These are phyloP conservation scores for Lactuca saligna DNA, from an alignment of 129 eudicot genomes.

Conservation along the genomic window DNA sequence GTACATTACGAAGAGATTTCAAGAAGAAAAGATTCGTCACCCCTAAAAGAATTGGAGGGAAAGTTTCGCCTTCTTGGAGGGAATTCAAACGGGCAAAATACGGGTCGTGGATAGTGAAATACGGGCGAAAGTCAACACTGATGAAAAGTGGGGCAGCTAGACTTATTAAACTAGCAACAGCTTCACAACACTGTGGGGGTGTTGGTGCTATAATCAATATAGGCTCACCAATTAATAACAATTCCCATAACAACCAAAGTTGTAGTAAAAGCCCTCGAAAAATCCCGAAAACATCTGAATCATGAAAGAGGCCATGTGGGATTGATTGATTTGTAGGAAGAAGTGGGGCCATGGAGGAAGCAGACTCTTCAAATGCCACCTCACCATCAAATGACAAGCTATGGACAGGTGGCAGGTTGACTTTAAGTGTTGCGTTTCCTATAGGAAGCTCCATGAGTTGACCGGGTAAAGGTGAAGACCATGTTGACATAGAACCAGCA, in stretches of 20 bases:
- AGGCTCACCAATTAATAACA: slow-evolving; percentile 89
- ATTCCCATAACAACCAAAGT: slow-evolving; percentile 90
- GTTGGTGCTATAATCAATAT: slow-evolving; percentile 88
- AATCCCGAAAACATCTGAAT: slow-evolving; percentile 81
- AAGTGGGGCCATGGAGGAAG: slow-evolving; percentile 80
- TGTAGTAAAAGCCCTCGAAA: slow-evolving; percentile 79
- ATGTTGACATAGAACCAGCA: slow-evolving; percentile 77
- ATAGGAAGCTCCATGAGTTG: slow-evolving; percentile 88
- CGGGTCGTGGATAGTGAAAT: slow-evolving; percentile 93
- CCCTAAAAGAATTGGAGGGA: slow-evolving; percentile 88
- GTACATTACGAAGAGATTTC: slow-evolving; percentile 75
- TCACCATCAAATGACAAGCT: slow-evolving; percentile 73
- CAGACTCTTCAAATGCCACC: slow-evolving; percentile 57
- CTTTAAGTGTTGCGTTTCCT: slow-evolving; percentile 89
- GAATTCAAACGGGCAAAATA: slow-evolving; percentile 69
- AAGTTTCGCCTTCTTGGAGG: slow-evolving; percentile 62
- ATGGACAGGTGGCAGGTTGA: slow-evolving; percentile 86
- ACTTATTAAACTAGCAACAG: slow-evolving; percentile 89
- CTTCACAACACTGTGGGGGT: slow-evolving; percentile 97
- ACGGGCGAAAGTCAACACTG: slow-evolving; percentile 93
- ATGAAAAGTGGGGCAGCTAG: slow-evolving; percentile 82
- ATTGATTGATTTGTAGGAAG: slow-evolving; percentile 88
- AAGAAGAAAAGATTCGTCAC: slow-evolving; percentile 90
- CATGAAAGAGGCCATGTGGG: slow-evolving; percentile 95
- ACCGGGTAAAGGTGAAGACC: slow-evolving; percentile 92